Percentiles rank a stretch among this genome's conserved stretches.
Evolutionary conservation across 305 asterid species (phyloP).

Genomic region (Fraxinus velutina): DNA sequence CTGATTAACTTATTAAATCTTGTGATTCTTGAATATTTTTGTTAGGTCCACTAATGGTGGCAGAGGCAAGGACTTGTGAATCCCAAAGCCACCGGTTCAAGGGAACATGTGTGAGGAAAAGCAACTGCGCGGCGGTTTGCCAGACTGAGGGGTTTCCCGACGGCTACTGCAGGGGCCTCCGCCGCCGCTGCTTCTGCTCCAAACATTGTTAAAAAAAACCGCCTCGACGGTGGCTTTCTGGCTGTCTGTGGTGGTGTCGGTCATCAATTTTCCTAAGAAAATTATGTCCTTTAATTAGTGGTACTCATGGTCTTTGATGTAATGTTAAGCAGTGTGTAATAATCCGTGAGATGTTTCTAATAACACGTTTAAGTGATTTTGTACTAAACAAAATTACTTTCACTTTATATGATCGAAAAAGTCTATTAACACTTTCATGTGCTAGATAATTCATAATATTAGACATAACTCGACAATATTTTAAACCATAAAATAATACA

Average conservation of each 20-base stretch:
- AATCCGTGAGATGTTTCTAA: neutral
- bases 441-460: neutral
- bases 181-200: constrained; percentile 62
- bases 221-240: neutral
- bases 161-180: constrained; percentile 58
- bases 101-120: constrained; percentile 43
- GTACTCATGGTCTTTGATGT: neutral
- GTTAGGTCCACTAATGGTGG: constrained; percentile 30
- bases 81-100: constrained; percentile 45
- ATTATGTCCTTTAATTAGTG: neutral
- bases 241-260: neutral
- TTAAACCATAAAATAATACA: neutral
- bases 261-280: neutral
- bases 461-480: neutral
- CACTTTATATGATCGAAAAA: neutral
- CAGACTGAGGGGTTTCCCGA: constrained; percentile 48
- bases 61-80: constrained; percentile 54
- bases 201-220: constrained; percentile 36
- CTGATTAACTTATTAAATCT: neutral
- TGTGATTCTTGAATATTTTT: neutral
- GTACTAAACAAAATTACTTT: neutral
- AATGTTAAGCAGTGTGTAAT: neutral
- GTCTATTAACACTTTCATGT: neutral
- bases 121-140: constrained; percentile 62
- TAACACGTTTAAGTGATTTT: neutral